A percentile compares a stretch with the other conserved stretches of the same genome.
phyloP scores from a whole-genome alignment of 2,329 filamentous ascomycete genomes.

The Epichloe gansuensis region DNA sequence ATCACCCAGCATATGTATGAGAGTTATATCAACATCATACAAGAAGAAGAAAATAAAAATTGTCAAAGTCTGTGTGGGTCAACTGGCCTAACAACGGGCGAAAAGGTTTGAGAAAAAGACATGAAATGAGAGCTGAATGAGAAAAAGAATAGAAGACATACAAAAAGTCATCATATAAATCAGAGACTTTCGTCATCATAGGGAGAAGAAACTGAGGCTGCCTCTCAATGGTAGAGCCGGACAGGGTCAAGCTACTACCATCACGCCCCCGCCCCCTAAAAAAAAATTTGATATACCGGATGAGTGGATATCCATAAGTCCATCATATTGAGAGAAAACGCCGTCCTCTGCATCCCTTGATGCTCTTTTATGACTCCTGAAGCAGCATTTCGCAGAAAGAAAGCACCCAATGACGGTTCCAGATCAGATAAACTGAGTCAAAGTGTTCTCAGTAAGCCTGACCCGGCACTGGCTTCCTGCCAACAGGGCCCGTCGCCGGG shows the following conservation, averaged over 20 bases:
- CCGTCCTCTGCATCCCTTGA: conserved; percentile 14
- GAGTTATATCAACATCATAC: conserved; percentile 4
- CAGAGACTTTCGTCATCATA: not conserved
- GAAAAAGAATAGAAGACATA: not conserved
- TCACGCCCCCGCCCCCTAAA: not conserved
- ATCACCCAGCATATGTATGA: conserved; percentile 2
- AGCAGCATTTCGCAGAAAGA: conserved; percentile 3
- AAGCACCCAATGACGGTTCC: conserved; percentile 3
- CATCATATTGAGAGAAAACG: conserved; percentile 17
- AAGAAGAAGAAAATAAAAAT: conserved; percentile 7
- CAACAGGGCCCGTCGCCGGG: conserved; percentile 30
- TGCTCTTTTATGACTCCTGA: conserved; percentile 11
- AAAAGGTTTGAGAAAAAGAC: conserved; percentile 11
- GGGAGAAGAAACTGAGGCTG: not conserved
- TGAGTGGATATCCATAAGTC: conserved; percentile 10
- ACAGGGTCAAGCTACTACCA: not conserved
- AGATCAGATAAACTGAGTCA: not conserved
- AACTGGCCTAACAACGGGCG: not conserved
- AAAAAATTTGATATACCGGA: not conserved
- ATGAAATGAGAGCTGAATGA: not conserved
- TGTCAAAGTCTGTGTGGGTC: conserved; percentile 11
- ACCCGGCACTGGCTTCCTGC: conserved; percentile 44
- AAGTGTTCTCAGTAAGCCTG: conserved; percentile 31
- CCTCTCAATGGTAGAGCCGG: not conserved
- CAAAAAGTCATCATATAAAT: conserved; percentile 2